Conservation (phyloP, 352 stramenopile genomes). For the Phytopythium vexans region DNA sequence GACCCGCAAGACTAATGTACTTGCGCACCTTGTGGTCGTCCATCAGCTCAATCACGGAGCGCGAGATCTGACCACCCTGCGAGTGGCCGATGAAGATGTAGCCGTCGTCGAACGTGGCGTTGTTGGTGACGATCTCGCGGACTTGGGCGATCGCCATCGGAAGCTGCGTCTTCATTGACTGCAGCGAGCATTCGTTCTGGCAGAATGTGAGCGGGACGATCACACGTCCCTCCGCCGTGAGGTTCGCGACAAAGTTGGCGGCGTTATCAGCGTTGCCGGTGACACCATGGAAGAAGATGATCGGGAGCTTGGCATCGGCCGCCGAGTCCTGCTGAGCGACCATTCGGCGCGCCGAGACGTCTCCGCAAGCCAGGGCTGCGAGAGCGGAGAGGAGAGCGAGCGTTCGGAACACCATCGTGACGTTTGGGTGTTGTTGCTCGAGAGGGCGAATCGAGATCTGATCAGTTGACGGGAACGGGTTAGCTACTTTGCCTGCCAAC, state of each 20-base stretch:
- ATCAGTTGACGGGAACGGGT: no score
- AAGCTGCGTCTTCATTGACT: constrained; percentile 26
- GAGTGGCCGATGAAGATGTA: constrained; percentile 50
- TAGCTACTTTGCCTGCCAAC: no score
- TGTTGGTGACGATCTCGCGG: constrained; percentile 17
- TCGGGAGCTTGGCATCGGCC: no score
- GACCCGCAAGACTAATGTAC: constrained; percentile 36
- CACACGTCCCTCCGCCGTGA: constrained; percentile 23
- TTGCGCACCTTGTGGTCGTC: constrained; percentile 42
- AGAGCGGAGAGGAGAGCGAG: no score
- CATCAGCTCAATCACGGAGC: constrained; percentile 44
- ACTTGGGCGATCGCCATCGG: constrained; percentile 30
- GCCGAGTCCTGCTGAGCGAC: no score
- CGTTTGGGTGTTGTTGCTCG: no score
- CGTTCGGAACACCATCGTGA: no score
- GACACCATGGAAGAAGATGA: constrained; percentile 54
- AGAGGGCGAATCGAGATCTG: no score
- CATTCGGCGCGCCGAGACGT: no score
- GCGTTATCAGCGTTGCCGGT: constrained; percentile 17
- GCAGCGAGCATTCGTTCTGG: constrained; percentile 19
- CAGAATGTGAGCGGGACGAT: constrained; percentile 32
- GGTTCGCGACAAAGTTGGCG: constrained; percentile 20
- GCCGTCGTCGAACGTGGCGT: constrained; percentile 25
- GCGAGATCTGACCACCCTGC: constrained; percentile 27
- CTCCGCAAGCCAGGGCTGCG: no score